Evolutionary conservation across 1,139 yeast species (phyloP).

Genomic region (Pichia kudriavzevii): DNA sequence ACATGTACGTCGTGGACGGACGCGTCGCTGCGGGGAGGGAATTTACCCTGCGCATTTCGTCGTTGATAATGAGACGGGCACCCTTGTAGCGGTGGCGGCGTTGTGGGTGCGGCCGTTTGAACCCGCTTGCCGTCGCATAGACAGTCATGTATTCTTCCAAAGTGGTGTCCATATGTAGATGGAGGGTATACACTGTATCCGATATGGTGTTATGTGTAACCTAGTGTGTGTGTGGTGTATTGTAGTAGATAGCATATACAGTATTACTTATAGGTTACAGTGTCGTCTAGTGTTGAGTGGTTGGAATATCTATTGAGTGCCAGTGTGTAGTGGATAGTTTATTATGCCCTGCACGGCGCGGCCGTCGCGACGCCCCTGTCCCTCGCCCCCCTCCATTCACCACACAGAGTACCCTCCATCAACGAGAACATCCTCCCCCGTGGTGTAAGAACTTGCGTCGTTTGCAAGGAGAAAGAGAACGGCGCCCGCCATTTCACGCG

Average conservation of each 20-base stretch:
- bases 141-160: slow-evolving; percentile 31
- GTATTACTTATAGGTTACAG: no score
- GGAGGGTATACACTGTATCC: neutral
- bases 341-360: no score
- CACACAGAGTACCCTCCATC: slow-evolving; percentile 79
- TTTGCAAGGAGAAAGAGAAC: slow-evolving; percentile 70
- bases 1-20: slow-evolving; percentile 53
- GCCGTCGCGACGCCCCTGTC: no score
- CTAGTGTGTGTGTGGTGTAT: no score
- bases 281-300: no score
- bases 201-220: no score
- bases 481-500: slow-evolving; percentile 77
- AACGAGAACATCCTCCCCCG: slow-evolving; percentile 75
- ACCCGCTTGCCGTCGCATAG: slow-evolving; percentile 39
- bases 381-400: no score
- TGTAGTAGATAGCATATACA: no score
- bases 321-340: no score
- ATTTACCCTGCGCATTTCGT: no score
- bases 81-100: slow-evolving; percentile 67
- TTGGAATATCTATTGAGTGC: no score
- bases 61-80: slow-evolving; percentile 64
- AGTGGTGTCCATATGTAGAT: slow-evolving; percentile 1
- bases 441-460: slow-evolving; percentile 69
- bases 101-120: slow-evolving; percentile 49
- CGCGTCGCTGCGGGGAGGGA: no score